Evolutionary conservation across 1,284 basidiomycete genomes (phyloP).

Genomic region (Phlebopus sp.): DNA sequence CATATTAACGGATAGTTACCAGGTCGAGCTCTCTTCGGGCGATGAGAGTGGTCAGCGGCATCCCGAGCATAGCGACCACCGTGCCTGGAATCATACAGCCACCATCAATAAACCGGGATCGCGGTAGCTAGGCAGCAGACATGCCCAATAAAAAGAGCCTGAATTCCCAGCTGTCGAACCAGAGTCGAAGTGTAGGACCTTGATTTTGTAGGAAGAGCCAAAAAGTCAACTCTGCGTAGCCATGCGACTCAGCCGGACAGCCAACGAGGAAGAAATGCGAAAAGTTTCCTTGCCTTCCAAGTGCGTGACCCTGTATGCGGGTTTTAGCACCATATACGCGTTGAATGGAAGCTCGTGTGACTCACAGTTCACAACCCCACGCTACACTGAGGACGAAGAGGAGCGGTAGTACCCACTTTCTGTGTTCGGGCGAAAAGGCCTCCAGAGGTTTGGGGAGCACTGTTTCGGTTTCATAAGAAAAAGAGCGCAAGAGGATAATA

Average conservation of each 20-base stretch:
- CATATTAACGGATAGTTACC: constrained; percentile 36
- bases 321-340: constrained; percentile 1
- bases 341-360: background rate
- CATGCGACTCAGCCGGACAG: constrained; percentile 1
- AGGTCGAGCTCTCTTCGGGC: constrained; percentile 52
- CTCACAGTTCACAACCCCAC: constrained; percentile 74
- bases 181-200: constrained; percentile 60
- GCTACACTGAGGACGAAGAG: constrained; percentile 64
- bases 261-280: background rate
- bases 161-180: constrained; percentile 72
- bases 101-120: constrained; percentile 16
- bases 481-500: background rate
- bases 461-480: constrained; percentile 25
- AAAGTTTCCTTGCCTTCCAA: constrained; percentile 55
- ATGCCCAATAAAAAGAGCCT: constrained; percentile 58
- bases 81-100: constrained; percentile 45
- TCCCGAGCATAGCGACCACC: constrained; percentile 55
- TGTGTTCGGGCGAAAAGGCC: constrained; percentile 44
- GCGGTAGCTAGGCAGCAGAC: constrained; percentile 4
- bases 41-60: constrained; percentile 64
- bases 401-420: constrained; percentile 59
- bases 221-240: constrained; percentile 60
- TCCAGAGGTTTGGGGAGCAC: constrained; percentile 55
- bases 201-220: constrained; percentile 77
- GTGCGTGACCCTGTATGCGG: constrained; percentile 61